Evolutionary conservation across 176 grass and related monocot genomes (phyloP).

Genomic region (Hordeum vulgare): DNA sequence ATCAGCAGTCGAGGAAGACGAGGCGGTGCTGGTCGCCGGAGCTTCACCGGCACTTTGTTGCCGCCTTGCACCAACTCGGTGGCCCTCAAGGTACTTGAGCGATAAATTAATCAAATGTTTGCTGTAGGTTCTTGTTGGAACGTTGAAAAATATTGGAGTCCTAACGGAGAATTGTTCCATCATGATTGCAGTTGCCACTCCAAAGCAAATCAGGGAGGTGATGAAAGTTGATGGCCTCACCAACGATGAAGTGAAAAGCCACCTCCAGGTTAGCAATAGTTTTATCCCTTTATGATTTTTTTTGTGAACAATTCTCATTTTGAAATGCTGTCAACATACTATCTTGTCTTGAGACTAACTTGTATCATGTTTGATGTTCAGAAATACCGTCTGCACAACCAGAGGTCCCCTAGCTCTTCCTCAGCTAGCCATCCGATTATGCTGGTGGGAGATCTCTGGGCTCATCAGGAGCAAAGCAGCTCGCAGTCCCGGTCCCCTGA

Average conservation of each 20-base stretch:
- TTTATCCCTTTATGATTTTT: neutral
- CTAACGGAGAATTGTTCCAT: constrained; percentile 18
- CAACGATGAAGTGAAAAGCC: constrained; percentile 99
- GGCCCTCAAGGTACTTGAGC: constrained; percentile 73
- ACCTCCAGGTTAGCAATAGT: constrained; percentile 71
- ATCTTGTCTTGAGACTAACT: constrained; percentile 10
- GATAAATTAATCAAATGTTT: neutral
- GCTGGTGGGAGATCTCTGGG: constrained; percentile 45
- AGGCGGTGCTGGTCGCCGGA: constrained; percentile 93
- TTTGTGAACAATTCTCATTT: neutral
- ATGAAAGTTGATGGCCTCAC: constrained; percentile 98
- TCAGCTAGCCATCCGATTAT: constrained; percentile 26
- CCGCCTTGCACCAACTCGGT: constrained; percentile 67
- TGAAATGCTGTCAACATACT: neutral
- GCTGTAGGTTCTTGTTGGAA: neutral
- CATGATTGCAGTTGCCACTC: constrained; percentile 71
- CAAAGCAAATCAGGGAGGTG: constrained; percentile 95
- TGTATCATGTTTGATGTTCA: constrained; percentile 34
- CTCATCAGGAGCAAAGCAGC: constrained; percentile 46
- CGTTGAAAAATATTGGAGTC: neutral
- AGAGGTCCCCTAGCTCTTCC: constrained; percentile 21
- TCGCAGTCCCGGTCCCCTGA: constrained; percentile 72
- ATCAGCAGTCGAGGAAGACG: constrained; percentile 57
- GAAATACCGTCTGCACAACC: constrained; percentile 91
- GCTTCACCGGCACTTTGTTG: constrained; percentile 75